phyloP scores from a whole-genome alignment of 495 filamentous ascomycete genomes.

The Aspergillus ellipticus region DNA sequence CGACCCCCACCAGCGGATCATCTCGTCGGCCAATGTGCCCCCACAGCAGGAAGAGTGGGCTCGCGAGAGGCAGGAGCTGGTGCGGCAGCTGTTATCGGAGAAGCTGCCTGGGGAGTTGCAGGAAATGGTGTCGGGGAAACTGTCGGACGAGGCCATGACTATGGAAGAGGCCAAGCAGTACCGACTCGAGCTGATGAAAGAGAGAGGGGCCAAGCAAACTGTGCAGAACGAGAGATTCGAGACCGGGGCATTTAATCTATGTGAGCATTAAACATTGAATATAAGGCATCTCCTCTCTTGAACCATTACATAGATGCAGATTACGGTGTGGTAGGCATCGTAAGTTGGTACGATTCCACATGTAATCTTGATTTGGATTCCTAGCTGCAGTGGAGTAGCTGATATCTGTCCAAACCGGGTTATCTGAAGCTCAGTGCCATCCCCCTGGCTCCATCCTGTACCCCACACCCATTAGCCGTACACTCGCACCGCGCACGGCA shows the following conservation, averaged over 20 bases:
- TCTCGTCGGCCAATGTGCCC: conserved; percentile 54
- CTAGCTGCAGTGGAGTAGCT: too few species aligned
- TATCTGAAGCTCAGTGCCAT: too few species aligned
- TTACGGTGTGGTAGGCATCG: too few species aligned
- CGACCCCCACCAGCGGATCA: conserved; percentile 48
- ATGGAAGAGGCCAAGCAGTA: conserved; percentile 1
- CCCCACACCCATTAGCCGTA: too few species aligned
- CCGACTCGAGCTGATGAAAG: conserved; percentile 5
- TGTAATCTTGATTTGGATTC: too few species aligned
- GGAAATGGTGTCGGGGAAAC: conserved; percentile 30
- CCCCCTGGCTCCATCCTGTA: too few species aligned
- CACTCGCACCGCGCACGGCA: too few species aligned
- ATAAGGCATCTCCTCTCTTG: too few species aligned
- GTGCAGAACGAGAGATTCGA: background rate
- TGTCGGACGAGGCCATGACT: conserved; percentile 8
- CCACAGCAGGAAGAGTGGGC: conserved; percentile 47
- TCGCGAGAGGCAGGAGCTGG: conserved; percentile 14
- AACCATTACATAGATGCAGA: too few species aligned
- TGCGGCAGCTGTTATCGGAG: conserved; percentile 10
- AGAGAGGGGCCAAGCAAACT: background rate
- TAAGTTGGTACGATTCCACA: too few species aligned
- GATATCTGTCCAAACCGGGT: too few species aligned
- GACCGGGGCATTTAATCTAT: background rate
- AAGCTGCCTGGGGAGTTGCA: conserved; percentile 38
- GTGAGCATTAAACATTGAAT: background rate